A percentile compares a stretch with the other conserved stretches of the same genome.
Conservation (phyloP, 257 asterid genomes). For the Petunia axillaris region DNA sequence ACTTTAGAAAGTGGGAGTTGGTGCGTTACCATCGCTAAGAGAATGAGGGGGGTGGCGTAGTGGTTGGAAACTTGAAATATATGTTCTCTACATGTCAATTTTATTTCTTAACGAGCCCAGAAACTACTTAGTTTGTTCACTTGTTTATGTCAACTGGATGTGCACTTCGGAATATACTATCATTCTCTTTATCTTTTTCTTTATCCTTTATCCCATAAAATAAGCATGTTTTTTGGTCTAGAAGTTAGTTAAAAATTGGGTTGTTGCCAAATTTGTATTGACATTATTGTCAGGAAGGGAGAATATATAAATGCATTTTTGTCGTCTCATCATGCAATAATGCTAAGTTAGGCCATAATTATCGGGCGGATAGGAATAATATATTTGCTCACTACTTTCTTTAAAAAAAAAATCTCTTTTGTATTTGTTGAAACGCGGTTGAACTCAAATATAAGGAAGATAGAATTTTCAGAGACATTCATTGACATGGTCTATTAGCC, state of each 20-base stretch:
- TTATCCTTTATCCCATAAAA: not conserved
- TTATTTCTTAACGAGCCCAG: not conserved
- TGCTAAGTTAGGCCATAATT: not conserved
- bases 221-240: not conserved
- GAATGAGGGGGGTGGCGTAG: constrained; percentile 30
- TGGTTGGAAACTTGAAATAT: constrained; percentile 36
- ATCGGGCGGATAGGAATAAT: not conserved
- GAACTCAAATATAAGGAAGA: not conserved
- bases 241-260: not conserved
- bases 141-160: constrained; percentile 38
- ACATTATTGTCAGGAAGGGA: constrained; percentile 1
- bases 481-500: too few relatives aligned
- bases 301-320: not conserved
- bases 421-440: not conserved
- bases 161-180: not conserved
- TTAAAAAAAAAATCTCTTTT: not conserved
- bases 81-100: constrained; percentile 5
- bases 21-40: constrained; percentile 36
- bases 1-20: constrained; percentile 43
- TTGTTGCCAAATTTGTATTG: not conserved
- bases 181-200: not conserved
- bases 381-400: not conserved
- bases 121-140: constrained; percentile 29
- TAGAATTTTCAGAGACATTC: too few relatives aligned
- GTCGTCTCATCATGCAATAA: not conserved